These are phyloP conservation scores for Eucalyptus grandis DNA, from an alignment of 345 rosid species.

Conservation along the genomic window DNA sequence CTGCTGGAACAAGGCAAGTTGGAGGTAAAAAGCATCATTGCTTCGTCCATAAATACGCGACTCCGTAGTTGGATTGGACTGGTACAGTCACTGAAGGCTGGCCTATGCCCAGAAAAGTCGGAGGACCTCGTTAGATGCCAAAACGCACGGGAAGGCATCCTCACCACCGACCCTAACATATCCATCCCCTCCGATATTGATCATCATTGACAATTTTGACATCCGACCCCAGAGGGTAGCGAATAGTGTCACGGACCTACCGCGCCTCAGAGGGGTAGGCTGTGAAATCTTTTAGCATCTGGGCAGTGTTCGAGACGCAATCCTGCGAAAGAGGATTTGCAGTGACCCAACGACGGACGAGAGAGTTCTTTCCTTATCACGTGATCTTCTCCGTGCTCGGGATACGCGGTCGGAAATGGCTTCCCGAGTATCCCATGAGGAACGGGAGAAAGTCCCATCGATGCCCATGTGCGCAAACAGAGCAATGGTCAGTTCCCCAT, in stretches of 20 bases:
- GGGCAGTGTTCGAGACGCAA: background rate
- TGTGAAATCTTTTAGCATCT: background rate
- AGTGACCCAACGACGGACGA: background rate
- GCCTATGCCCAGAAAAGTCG: background rate
- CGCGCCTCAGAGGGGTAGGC: background rate
- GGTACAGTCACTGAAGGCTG: background rate
- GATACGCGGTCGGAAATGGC: background rate
- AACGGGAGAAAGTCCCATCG: background rate
- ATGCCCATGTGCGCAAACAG: background rate
- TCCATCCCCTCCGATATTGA: background rate
- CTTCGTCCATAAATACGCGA: background rate
- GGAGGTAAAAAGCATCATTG: background rate
- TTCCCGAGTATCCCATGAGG: background rate
- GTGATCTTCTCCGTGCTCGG: background rate
- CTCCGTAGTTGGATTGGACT: background rate
- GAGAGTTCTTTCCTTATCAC: background rate
- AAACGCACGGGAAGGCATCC: background rate
- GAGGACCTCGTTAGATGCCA: background rate
- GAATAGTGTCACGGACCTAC: background rate
- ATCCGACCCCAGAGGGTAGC: background rate
- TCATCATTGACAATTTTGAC: background rate
- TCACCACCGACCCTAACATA: background rate
- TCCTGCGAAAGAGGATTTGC: background rate
- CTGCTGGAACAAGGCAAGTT: slow-evolving; percentile 8
- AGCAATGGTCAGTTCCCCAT: background rate